Base-by-base conservation (phyloP, 2,329 filamentous ascomycete genomes). In the Fusarium musae region DNA sequence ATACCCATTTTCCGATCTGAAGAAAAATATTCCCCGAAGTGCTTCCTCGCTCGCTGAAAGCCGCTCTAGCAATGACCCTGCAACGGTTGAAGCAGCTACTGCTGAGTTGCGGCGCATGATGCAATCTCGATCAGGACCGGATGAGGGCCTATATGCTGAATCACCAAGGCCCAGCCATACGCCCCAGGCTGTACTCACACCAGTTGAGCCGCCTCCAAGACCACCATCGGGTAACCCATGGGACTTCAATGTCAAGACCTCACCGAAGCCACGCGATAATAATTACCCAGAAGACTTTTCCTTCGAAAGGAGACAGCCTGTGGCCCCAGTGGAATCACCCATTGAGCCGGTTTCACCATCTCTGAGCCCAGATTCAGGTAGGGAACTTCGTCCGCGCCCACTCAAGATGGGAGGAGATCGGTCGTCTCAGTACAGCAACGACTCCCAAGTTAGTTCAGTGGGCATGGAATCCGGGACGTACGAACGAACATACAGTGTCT, bases 181-280 rank as follows among this genome's bases (percentile, higher is more conserved):
- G 23, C 71, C 67, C 7, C 59, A 68, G 39, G 70, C 63, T 43
- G 56, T 50, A 21, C 43, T 69, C 16, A 57, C 80, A 16, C 72
- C 73, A 9, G 39, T 73, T 16, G 77, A 77, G 54, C 72, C 72
- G 28, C 75, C 79, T 3, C 79, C 80, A 10, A 70, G 75, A n/a
- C 84, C 83, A 6, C 84, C 84, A 15, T 84, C 83, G 11, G 67
- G 79, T 16, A 83, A 85, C 59, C 84, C 85, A 11, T 87, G 85
- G 85, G 82, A 85, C 64, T 74, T 82, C 40, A 65, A 64, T 39
- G 36, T 66, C 23, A 67, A 67, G 34, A 34, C 66, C 36, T 68
- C 73, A 23, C 76, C 75, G 23, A 60, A 58, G 21, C 64, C 58
- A n/a, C 66, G 67, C 9, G 77, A 79, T 37, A 70, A 59, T 6